These are phyloP conservation scores for Parasitella parasitica DNA, from an alignment of 371 early-diverging fungal genomes.

Conservation along the genomic window DNA sequence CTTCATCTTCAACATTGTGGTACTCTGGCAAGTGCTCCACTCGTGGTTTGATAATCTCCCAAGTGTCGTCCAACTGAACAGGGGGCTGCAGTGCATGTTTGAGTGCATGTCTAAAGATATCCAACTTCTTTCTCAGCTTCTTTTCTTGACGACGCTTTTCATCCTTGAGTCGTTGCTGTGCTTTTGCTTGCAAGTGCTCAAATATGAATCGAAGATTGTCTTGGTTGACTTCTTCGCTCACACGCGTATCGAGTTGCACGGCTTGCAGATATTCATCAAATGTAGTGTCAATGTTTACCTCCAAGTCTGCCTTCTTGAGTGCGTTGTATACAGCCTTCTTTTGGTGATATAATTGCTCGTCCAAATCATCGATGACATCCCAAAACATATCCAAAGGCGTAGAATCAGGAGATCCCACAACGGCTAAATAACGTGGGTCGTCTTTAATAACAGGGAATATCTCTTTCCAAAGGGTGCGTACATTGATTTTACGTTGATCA, in stretches of 20 bases:
- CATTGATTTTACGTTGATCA: slow-evolving; percentile 57
- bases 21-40: slow-evolving; percentile 62
- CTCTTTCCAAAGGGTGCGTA: slow-evolving; percentile 81
- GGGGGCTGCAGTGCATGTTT: slow-evolving; percentile 61
- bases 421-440: slow-evolving; percentile 67
- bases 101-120: slow-evolving; percentile 71
- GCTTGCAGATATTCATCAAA: slow-evolving; percentile 41
- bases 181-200: slow-evolving; percentile 53
- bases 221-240: slow-evolving; percentile 13
- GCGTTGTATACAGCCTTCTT: slow-evolving; percentile 67
- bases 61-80: slow-evolving; percentile 58
- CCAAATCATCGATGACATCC: slow-evolving; percentile 81
- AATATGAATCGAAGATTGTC: slow-evolving; percentile 27
- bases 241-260: slow-evolving; percentile 6
- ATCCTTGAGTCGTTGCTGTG: slow-evolving; percentile 64
- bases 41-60: slow-evolving; percentile 66
- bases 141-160: slow-evolving; percentile 73
- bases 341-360: slow-evolving; percentile 72
- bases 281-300: slow-evolving; percentile 51
- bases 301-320: slow-evolving; percentile 50
- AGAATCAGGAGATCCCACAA: slow-evolving; percentile 84
- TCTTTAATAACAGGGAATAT: slow-evolving; percentile 73
- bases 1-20: slow-evolving; percentile 63
- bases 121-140: slow-evolving; percentile 67
- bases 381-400: slow-evolving; percentile 90